Conservation (phyloP, 345 rosid genomes). For the Melaleuca quinquenervia region DNA sequence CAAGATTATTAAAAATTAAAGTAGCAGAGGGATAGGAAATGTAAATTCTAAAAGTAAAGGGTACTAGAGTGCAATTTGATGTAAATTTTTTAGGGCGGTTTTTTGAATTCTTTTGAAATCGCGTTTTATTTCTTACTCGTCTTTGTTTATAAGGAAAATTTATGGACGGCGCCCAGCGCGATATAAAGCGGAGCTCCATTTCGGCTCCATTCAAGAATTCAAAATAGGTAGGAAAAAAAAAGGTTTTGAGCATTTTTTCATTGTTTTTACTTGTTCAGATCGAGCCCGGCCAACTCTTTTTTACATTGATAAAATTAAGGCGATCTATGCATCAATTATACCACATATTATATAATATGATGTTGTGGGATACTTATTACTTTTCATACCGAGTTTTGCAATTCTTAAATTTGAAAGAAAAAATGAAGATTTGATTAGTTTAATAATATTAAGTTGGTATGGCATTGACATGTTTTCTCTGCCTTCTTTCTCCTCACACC, state of each 20-base stretch:
- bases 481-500: background rate
- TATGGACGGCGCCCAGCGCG: too few species aligned
- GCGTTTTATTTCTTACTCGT: too few species aligned
- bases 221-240: background rate
- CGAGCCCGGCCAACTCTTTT: background rate
- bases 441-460: background rate
- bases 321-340: accelerated
- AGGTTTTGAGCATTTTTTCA: too few species aligned
- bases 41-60: background rate
- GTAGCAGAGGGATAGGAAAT: background rate
- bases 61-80: background rate
- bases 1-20: background rate
- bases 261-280: too few species aligned
- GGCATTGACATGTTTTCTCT: background rate
- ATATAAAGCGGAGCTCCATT: accelerated
- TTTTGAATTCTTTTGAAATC: background rate
- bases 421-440: background rate
- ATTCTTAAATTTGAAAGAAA: background rate
- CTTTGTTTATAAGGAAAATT: too few species aligned
- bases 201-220: background rate
- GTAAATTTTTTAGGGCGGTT: background rate
- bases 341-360: background rate
- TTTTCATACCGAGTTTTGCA: background rate
- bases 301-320: background rate
- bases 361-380: background rate